Conservation (phyloP, 805 yeast species). For the Saccharomycopsis microspora region DNA sequence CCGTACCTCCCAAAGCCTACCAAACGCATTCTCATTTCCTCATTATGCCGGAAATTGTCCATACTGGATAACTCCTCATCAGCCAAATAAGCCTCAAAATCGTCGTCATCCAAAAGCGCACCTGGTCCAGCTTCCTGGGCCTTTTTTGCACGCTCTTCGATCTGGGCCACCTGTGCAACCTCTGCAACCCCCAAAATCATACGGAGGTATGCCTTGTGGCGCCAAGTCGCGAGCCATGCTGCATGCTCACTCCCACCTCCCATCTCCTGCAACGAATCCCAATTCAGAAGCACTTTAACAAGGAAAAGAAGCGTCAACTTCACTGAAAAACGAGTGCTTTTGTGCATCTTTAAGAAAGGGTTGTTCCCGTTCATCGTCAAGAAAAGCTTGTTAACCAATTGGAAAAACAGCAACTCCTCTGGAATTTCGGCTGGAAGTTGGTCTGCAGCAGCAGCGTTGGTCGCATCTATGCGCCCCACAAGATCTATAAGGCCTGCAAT, state of each 20-base stretch:
- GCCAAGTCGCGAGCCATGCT: constrained; percentile 1
- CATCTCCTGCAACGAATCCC: neutral
- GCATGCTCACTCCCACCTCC: too few relatives aligned
- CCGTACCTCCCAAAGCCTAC: neutral
- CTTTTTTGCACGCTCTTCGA: neutral
- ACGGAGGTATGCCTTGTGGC: constrained; percentile 6
- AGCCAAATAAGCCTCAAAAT: neutral
- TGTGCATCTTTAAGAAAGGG: constrained; percentile 13
- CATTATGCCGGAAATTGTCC: constrained; percentile 6
- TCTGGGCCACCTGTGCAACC: constrained; percentile 3
- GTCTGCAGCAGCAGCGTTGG: constrained; percentile 5
- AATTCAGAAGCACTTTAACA: constrained; percentile 6
- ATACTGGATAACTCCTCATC: constrained; percentile 6
- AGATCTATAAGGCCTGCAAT: constrained; percentile 4
- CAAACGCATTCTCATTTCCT: constrained; percentile 7
- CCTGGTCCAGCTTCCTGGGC: neutral
- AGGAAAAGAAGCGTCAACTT: constrained; percentile 7
- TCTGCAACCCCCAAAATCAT: constrained; percentile 1
- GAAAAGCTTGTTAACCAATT: constrained; percentile 13
- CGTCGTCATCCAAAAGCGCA: neutral
- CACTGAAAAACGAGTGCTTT: neutral
- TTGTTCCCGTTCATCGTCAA: constrained; percentile 6
- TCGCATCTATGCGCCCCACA: constrained; percentile 7
- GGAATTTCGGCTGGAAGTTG: neutral
- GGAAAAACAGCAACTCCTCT: constrained; percentile 5